Evolutionary conservation across 2,329 filamentous ascomycete genomes (phyloP), one percentile per base, ranked within the genome.

Genomic region (Ceratocystis smalleyi): DNA sequence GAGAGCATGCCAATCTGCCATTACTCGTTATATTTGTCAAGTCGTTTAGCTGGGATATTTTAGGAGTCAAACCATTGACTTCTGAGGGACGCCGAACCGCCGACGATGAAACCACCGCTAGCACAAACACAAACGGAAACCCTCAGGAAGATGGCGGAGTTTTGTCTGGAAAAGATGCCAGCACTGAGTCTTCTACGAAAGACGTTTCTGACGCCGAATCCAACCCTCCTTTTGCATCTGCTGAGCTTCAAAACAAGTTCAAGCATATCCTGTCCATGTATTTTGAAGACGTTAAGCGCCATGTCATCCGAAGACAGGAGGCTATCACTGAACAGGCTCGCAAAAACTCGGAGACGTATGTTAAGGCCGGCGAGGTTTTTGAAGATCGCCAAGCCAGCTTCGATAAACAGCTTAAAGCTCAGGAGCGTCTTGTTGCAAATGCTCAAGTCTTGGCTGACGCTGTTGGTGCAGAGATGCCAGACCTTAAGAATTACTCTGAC

Each of bases 321-420:
- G 86, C 88, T 49, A 86, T 99, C 49, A 83, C 85, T 63, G 84
- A 83, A 30, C 94, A 99, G 75, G 90, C 89, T 63, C 89, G 91
- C 68, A 91, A 92, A 69, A 99, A 99, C 75, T 92, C 94, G 0
- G 94, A 99, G 74, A 94, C 92, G 5, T 99, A 99, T 70, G 92
- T 99, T 70, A 96, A 96, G 71, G 97, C 94, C 45, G 94, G 94
- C 1, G 94, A 99, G 72, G 92, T 99, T 4, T 97, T 99, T 68
- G 94, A 99, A 73, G 94, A 99, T 71, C 87, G 94, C 61, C 94
- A 99, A 73, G 84, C 91, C 63, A 97, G 91, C 71, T 96, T 95
- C 69, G 95, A 99, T 73, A 96, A 91, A 74, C 88, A 94, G 69
- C 79, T 91, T 65, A 99, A 97, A 74, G 81, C 87, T 0, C 90